Base-by-base conservation (phyloP, 1,284 basidiomycete species). In the Naganishia albida region DNA sequence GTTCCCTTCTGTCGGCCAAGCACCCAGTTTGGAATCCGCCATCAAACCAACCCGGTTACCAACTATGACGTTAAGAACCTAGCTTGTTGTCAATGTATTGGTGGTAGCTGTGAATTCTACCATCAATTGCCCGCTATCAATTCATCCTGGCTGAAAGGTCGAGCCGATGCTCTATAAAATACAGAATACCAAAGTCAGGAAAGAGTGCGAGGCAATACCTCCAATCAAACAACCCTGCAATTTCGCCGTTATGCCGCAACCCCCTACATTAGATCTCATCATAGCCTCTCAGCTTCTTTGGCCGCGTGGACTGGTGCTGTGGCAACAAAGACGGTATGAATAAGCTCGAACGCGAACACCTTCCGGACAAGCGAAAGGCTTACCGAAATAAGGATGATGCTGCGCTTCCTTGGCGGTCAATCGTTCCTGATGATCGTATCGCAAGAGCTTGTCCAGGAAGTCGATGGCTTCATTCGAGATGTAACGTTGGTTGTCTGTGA, bases 391-490 rank as follows among this genome's bases (percentile, higher is more conserved):
- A 40, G 88, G 83, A 74, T 96, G 93, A 23, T 82, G 83, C 78
- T 94, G 91, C 10, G 90, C 90, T 80, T 97, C 93, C 70, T 87
- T 84, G 51, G 95, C 95, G 28, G 95, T 99, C 68, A 97, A 83
- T 63, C 95, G 87, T 77, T 97, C 93, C 82, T 96, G 93, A 77
- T 98, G 95, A 78, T 98, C 79, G 78, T 98, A 99, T 54, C 91
- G 87, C 73, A 99, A 85, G 52, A 99, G 83, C 81, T 94, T 94
- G 82, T 99, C 95, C 68, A 99, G 81, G 75, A 98, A 89, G 81
- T 98, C 93, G 73, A 94, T 89, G n/a, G 93, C 93, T 75, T 95
- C 93, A 77, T 93, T 96, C n/a, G 92, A 93, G 71, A 98, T 93
- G 80, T 91, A 97, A 63, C 93, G 87, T 79, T 96, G 92, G 78